Base-by-base conservation (phyloP, 371 early-diverging fungal genomes). In the Vavraia culicis region DNA sequence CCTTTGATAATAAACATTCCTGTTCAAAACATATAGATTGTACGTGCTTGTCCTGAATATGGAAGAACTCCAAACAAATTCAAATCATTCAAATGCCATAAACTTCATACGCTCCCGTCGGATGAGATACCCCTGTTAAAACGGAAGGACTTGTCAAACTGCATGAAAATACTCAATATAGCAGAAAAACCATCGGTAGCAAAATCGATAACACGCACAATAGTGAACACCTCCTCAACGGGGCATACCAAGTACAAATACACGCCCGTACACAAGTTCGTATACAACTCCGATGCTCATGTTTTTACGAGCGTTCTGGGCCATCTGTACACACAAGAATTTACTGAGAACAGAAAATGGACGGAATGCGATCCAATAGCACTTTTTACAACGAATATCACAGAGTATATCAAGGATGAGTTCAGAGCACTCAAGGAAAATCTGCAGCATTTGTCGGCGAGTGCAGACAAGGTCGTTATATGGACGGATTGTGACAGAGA, bases 401-500 rank as follows among this genome's bases (percentile, higher is more conserved):
- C 68, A 33, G 48, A 70, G 47, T 62, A 63, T 0, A 63, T 87
- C 0, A 77, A 71, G 11, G 57, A 64, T 11, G 85, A 85, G 60
- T 54, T 89, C 1, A 39, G 63, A 19, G 33, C 72, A 66, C 62
- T 75, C 13, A 63, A 69, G 33, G 46, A 68, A 41, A 66, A 67
- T 0, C 59, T 87, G 0, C 75, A 69, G 8, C 56, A 67, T 10
- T 85, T 86, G 61, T 50, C 88, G 0, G 39, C 61, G 22, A 49
- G 57, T 4, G 74, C 82, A 0, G 68, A 79, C 13, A 63, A 76
- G 33, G 62, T 96, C 20, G 77, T 89, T 43, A 88, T 95, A 22
- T 98, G 96, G 96, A 95, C 95, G 0, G 99, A 98, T 75, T 90
- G 93, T 62, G 99, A 98, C 73, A 75, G 88, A 34, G 96, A 95